Percentiles rank a stretch among this genome's conserved stretches.
Conservation (phyloP, 495 filamentous ascomycete species). For the Oidiodendron maius region DNA sequence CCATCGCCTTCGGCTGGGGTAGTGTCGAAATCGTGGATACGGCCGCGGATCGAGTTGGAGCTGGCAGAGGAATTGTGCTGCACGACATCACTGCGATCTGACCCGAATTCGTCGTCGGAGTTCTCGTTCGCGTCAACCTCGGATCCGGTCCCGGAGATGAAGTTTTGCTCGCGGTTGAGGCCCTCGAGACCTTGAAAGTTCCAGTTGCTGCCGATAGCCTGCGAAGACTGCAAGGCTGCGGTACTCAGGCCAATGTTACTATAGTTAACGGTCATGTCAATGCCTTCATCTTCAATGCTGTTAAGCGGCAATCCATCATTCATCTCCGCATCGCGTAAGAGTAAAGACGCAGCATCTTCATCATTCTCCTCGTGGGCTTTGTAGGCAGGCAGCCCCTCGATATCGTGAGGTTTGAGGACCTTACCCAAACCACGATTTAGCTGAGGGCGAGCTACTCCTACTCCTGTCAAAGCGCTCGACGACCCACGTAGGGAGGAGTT, state of each 20-base stretch:
- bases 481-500: conserved; percentile 77
- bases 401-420: conserved; percentile 16
- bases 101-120: conserved; percentile 5
- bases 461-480: conserved; percentile 76
- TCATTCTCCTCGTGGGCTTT: conserved; percentile 13
- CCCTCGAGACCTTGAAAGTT: conserved; percentile 32
- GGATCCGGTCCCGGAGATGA: conserved; percentile 16
- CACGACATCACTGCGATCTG: conserved; percentile 16
- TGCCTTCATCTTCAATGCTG: conserved; percentile 23
- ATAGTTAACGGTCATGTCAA: conserved; percentile 16
- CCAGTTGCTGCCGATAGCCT: neutral
- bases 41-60: neutral
- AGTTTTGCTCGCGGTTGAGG: conserved; percentile 19
- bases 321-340: conserved; percentile 10
- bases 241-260: conserved; percentile 1
- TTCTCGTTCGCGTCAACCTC: conserved; percentile 7
- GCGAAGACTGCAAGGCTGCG: neutral
- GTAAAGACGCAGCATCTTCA: conserved; percentile 14
- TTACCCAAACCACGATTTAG: conserved; percentile 43
- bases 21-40: conserved; percentile 17
- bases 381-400: conserved; percentile 21
- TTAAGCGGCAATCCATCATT: conserved; percentile 20
- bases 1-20: conserved; percentile 9
- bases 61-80: conserved; percentile 19
- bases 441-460: conserved; percentile 64